A percentile compares a stretch with the other conserved stretches of the same genome.
Evolutionary conservation across 2,329 filamentous ascomycete species (phyloP).

Genomic region (Atkinsonella texensis): DNA sequence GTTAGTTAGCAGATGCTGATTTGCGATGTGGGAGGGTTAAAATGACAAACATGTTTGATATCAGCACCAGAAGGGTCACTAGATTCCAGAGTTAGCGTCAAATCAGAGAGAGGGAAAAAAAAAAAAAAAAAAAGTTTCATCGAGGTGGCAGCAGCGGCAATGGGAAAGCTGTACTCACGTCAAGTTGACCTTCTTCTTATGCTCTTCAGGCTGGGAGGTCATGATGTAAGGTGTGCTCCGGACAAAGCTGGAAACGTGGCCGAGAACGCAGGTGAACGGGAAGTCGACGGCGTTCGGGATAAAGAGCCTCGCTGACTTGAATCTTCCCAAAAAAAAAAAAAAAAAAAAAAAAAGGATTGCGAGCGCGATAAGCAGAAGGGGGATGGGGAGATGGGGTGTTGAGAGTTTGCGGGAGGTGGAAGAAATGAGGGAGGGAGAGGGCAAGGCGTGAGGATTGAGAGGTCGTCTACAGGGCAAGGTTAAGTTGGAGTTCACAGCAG

Average conservation of each 20-base stretch:
- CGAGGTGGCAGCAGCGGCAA: not conserved
- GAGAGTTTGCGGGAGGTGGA: constrained; percentile 7
- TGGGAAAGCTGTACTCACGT: constrained; percentile 43
- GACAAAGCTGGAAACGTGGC: constrained; percentile 16
- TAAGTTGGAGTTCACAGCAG: constrained; percentile 4
- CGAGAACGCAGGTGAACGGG: constrained; percentile 5
- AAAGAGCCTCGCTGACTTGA: not conserved
- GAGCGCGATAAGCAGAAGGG: not conserved
- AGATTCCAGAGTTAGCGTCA: constrained; percentile 8
- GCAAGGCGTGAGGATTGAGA: constrained; percentile 9
- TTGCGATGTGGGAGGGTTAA: constrained; percentile 6
- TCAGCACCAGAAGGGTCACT: constrained; percentile 87
- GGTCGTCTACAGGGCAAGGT: constrained; percentile 14
- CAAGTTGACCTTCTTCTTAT: constrained; percentile 76
- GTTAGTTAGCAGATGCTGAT: constrained; percentile 13
- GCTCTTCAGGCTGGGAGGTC: constrained; percentile 55
- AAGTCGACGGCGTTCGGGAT: not conserved
- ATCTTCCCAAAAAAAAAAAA: not conserved
- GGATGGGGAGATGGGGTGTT: not conserved
- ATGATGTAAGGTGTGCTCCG: constrained; percentile 39
- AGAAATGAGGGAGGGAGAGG: constrained; percentile 6
- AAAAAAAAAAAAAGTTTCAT: not conserved
- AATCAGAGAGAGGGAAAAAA: not conserved
- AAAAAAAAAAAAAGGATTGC: not conserved
- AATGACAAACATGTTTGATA: constrained; percentile 60